These are phyloP conservation scores for Lichtheimia ramosa DNA, from an alignment of 371 early-diverging fungal species.

Conservation along the genomic window DNA sequence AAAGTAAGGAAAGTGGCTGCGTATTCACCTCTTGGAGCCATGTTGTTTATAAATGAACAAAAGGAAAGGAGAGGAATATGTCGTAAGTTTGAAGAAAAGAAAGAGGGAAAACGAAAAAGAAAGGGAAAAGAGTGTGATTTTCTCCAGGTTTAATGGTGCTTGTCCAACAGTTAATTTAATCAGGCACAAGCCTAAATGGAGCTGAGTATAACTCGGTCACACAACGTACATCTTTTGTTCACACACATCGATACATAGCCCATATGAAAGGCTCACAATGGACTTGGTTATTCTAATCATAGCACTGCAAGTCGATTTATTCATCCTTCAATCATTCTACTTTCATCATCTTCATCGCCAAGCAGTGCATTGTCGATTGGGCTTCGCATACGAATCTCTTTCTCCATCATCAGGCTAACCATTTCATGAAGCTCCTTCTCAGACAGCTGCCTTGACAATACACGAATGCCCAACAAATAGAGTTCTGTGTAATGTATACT, in stretches of 20 bases:
- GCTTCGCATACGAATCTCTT: slow-evolving; percentile 58
- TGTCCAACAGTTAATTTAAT: too few species aligned
- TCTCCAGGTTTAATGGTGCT: too few species aligned
- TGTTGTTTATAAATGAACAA: background rate
- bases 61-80: background rate
- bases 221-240: too few species aligned
- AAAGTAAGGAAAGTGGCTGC: slow-evolving; percentile 15
- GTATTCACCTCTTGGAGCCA: slow-evolving; percentile 3
- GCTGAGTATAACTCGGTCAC: too few species aligned
- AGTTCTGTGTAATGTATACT: slow-evolving; percentile 33
- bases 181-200: too few species aligned
- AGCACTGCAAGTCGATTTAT: too few species aligned
- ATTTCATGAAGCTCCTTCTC: slow-evolving; percentile 57
- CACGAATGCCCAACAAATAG: slow-evolving; percentile 53
- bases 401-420: slow-evolving; percentile 63
- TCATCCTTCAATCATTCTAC: background rate
- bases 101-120: slow-evolving; percentile 4
- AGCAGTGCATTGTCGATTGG: slow-evolving; percentile 6
- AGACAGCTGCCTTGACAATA: slow-evolving; percentile 37
- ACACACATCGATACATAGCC: too few species aligned
- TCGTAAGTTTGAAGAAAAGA: background rate
- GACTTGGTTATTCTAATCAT: too few species aligned
- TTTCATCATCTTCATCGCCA: background rate
- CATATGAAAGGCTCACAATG: too few species aligned
- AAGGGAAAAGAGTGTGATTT: too few species aligned